Base-by-base conservation (phyloP, 805 yeast species). In the Metschnikowia hibisci region DNA sequence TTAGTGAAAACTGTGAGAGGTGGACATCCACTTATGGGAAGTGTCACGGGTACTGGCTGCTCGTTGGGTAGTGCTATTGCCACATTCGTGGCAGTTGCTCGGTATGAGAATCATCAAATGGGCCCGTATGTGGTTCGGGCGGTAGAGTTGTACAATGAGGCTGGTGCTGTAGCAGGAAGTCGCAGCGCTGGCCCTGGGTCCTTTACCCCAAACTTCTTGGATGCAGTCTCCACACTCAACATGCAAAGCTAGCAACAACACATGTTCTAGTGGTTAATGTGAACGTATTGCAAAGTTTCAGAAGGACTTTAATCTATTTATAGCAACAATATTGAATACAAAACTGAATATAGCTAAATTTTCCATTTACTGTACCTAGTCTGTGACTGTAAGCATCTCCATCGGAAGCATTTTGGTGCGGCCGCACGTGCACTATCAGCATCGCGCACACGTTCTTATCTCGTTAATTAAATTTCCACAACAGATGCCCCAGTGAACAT, bases 21-120 rank as follows among this genome's bases (percentile, higher is more conserved):
- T 5, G 88, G 93, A 1, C 73, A 78, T 51, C 62, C 63, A 15
- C 51, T 80, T 13, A 81, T 87, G 84, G 82, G 82, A 0, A 58
- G 66, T 9, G 76, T 87, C 4, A 87, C 96, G 0, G 96, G 95
- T 0, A 70, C 89, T 2, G 96, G 96, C 0, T 88, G 96, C 49
- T 77, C 91, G 0, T 63, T 88, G 30, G 95, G 95, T 1, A 80
- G 89, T 34, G 74, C 78, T 0, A 78, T 87, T 41, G 81, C 85
- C 0, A 68, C 85, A 1, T 73, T 67, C 45, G 58, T 80, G 2
- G 76, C 78, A 2, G 53, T 61, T 41, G 62, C 70, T 0, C 30
- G 44, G 12, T 34, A 28, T 4, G 34, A 32, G 1, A 36, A 40
- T 2, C 47, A 52, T 30, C 53, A 66, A 41, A 54, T 72, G 0